Percentiles rank a stretch among this genome's conserved stretches.
Conservation (phyloP, 768 basidiomycete genomes). For the Vararia minispora region DNA sequence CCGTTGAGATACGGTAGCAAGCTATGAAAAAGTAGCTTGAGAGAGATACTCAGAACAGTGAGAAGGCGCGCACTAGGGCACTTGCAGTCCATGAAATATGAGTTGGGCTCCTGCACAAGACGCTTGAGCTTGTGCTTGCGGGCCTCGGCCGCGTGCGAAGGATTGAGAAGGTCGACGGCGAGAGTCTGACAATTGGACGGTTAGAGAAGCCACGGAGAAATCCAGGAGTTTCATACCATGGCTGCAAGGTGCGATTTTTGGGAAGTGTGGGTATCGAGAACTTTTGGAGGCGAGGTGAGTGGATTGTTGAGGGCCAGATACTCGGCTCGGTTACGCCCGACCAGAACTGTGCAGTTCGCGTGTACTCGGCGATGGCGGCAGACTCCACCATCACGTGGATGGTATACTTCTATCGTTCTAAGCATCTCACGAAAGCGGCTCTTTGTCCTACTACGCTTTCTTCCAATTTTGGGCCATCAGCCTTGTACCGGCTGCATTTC, state of each 20-base stretch:
- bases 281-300: conserved; percentile 1
- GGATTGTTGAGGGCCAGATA: neutral
- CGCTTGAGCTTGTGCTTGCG: conserved; percentile 98
- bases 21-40: conserved; percentile 31
- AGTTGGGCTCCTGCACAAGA: conserved; percentile 96
- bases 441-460: too few species aligned
- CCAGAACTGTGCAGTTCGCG: too few species aligned
- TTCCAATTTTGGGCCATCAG: too few species aligned
- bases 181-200: conserved; percentile 56
- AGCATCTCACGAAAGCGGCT: too few species aligned
- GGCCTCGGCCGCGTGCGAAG: conserved; percentile 75
- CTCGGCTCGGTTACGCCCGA: too few species aligned
- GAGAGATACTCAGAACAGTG: conserved; percentile 7
- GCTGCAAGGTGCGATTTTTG: neutral
- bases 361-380: too few species aligned
- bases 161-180: conserved; percentile 97
- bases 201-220: neutral
- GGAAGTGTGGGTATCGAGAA: neutral
- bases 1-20: conserved; percentile 91
- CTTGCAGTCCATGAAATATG: conserved; percentile 99
- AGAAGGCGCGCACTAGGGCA: conserved; percentile 64
- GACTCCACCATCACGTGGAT: too few species aligned
- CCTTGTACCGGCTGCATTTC: too few species aligned
- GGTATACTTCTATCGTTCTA: too few species aligned
- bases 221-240: conserved; percentile 8